These are phyloP conservation scores for Chalciporus piperatus DNA, from an alignment of 768 basidiomycete species.

Conservation along the genomic window DNA sequence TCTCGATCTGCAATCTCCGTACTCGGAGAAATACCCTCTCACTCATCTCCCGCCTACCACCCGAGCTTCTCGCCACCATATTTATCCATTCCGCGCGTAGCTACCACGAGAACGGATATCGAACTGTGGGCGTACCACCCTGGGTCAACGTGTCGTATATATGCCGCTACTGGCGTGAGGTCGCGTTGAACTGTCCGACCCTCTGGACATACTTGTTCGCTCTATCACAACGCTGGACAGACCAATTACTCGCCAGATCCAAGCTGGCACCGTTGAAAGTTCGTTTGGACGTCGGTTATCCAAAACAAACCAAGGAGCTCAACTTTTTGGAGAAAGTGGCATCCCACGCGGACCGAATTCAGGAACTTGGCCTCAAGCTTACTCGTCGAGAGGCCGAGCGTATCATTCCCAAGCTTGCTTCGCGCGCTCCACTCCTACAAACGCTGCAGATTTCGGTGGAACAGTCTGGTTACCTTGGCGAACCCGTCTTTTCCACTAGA, in stretches of 20 bases:
- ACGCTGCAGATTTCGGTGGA: constrained; percentile 26
- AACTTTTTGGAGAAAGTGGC: constrained; percentile 32
- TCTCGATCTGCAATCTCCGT: constrained; percentile 15
- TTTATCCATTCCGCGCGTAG: constrained; percentile 14
- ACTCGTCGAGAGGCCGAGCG: constrained; percentile 18
- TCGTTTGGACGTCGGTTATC: constrained; percentile 27
- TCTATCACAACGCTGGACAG: constrained; percentile 33
- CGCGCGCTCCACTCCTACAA: constrained; percentile 33
- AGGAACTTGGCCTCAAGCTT: constrained; percentile 29
- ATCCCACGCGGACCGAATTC: constrained; percentile 33
- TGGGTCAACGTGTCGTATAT: constrained; percentile 26
- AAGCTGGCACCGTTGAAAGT: constrained; percentile 35
- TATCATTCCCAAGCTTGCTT: constrained; percentile 23
- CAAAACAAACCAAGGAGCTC: constrained; percentile 21
- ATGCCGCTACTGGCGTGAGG: constrained; percentile 40
- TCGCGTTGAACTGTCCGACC: constrained; percentile 38
- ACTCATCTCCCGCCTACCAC: constrained; percentile 18
- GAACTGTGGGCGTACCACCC: constrained; percentile 5
- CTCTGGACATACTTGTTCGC: constrained; percentile 42
- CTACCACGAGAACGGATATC: not conserved
- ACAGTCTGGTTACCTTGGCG: constrained; percentile 16
- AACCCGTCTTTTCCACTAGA: constrained; percentile 23
- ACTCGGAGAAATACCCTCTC: constrained; percentile 16
- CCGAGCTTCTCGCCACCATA: constrained; percentile 21
- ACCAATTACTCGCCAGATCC: constrained; percentile 45